Percentiles rank a stretch among this genome's conserved stretches.
phyloP scores from a whole-genome alignment of 441 rosid genomes.

The Mallotus repandus region DNA sequence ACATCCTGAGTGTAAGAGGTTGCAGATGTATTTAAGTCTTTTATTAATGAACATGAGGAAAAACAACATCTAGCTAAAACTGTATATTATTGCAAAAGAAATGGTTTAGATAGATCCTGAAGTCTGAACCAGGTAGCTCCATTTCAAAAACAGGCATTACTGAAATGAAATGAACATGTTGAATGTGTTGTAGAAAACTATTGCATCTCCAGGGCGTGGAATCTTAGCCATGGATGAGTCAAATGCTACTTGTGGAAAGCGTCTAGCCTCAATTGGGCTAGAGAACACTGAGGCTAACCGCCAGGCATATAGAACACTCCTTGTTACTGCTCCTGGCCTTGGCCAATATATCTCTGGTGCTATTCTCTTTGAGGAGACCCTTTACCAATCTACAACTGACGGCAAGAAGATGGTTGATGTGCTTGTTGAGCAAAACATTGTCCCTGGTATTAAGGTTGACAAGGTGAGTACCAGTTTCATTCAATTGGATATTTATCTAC shows the following conservation, averaged over 20 bases:
- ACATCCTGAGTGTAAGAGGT: no score
- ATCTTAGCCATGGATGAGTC: conserved; percentile 96
- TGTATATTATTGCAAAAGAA: no score
- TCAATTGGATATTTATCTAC: neutral
- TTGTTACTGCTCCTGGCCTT: conserved; percentile 65
- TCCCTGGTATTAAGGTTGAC: conserved; percentile 88
- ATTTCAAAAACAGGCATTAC: neutral
- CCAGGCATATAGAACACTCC: conserved; percentile 81
- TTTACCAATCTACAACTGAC: conserved; percentile 71
- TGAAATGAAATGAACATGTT: neutral
- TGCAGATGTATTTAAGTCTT: no score
- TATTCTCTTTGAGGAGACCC: conserved; percentile 84
- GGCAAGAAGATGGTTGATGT: conserved; percentile 87
- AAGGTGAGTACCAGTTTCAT: conserved; percentile 43
- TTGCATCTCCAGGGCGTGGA: conserved; percentile 86
- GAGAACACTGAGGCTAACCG: conserved; percentile 93
- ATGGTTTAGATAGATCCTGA: neutral
- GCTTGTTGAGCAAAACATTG: conserved; percentile 76
- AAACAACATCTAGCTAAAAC: no score
- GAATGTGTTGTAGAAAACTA: conserved; percentile 50
- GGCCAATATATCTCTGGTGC: conserved; percentile 79
- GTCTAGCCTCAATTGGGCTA: conserved; percentile 70
- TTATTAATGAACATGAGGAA: no score
- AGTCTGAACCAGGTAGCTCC: neutral
- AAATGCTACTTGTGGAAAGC: conserved; percentile 85